Evolutionary conservation across 352 stramenopile genomes (phyloP), one percentile per base, ranked within the genome.

Genomic region (Globisporangium uncinulatum): DNA sequence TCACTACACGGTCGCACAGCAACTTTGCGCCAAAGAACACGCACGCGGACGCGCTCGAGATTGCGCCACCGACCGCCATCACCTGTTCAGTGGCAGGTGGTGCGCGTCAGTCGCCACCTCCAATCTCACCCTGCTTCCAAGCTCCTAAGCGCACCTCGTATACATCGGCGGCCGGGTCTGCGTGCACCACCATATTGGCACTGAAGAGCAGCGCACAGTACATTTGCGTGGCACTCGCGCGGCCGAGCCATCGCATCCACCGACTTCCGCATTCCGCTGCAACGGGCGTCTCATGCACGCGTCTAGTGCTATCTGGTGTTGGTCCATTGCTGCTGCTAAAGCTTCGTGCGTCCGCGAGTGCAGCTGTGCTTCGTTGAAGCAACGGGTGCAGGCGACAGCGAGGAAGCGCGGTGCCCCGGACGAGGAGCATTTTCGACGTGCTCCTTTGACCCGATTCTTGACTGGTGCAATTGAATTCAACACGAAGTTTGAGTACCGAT

Each of bases 1-100:
- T 89, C 32, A 91, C 79, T 39, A 91, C 72, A 51, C 67, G 78
- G 59, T 87, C 73, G 55, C 81, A 91, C 24, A 86, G 32, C 41
- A 85, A 46, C 60, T 91, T 91, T 9, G 78, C 81, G 3, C 78
- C 81, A 21, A 89, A 87, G 58, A 86, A 91, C 37, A 85, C 74
- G 24, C 70, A 79, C 20, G 66, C 67, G 1, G 80, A 91, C 32
- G 80, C 78, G 43, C 76, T 91, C 55, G 69, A 81, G 41, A 91
- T 86, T 34, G 78, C 71, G 29, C 74, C 76, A 55, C 72, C 79
- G 0, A 63, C 74, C 8, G 76, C 71, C 43, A 71, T 44, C 1
- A 85, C 61, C 79, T 89, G 62, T 29, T 20, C 9, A 14, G 15
- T 59, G 8, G n/a, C 11, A 21, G 17, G 36, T 19, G 8, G 13